These are phyloP conservation scores for Pulveroboletus sp. DNA, from an alignment of 768 basidiomycete genomes.

Conservation along the genomic window DNA sequence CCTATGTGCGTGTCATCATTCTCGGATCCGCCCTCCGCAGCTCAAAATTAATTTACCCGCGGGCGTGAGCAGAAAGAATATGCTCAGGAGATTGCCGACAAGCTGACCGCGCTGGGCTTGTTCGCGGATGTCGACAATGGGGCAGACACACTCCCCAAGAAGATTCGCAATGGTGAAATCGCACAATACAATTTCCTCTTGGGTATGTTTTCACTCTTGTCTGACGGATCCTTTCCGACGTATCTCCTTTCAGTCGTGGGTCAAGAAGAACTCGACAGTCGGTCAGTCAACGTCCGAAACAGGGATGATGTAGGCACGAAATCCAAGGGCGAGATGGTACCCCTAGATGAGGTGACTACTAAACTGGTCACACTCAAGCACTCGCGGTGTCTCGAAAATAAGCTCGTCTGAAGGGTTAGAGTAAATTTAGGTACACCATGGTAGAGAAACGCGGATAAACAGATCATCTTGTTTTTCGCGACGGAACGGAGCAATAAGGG, in stretches of 20 bases:
- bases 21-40: not conserved
- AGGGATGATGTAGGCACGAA: constrained; percentile 91
- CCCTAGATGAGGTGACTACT: constrained; percentile 65
- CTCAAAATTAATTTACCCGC: not conserved
- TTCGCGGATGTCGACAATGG: constrained; percentile 93
- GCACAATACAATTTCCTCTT: constrained; percentile 98
- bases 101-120: constrained; percentile 65
- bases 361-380: constrained; percentile 75
- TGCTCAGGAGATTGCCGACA: constrained; percentile 74
- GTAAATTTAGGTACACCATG: constrained; percentile 6
- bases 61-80: constrained; percentile 69
- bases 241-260: constrained; percentile 73
- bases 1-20: constrained; percentile 56
- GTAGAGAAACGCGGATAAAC: not conserved
- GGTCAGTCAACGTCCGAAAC: constrained; percentile 93
- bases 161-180: constrained; percentile 95
- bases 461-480: not conserved
- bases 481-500: constrained; percentile 1
- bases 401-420: constrained; percentile 34
- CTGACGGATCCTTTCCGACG: constrained; percentile 1
- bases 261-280: constrained; percentile 81
- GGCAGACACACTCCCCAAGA: constrained; percentile 91
- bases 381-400: constrained; percentile 51
- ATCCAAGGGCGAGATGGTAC: constrained; percentile 69
- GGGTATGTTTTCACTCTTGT: constrained; percentile 48